Base-by-base conservation (phyloP, 441 rosid genomes). In the Manihot esculenta region DNA sequence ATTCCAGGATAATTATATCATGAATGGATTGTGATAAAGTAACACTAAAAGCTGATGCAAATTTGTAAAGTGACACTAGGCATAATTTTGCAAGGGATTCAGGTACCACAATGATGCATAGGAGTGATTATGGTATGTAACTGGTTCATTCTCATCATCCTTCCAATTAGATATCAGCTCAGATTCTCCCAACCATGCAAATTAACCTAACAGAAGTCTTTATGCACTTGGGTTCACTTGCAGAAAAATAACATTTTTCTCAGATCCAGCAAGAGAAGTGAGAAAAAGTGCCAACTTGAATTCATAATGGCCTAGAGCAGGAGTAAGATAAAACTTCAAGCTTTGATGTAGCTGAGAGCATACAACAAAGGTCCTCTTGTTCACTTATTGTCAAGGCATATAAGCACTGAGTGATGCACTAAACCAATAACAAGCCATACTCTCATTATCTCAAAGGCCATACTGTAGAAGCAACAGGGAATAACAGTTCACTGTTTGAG, bases 371-470 rank as follows among this genome's bases (percentile, higher is more conserved):
- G n/a, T n/a, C n/a, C n/a, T n/a, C n/a, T n/a, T n/a, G n/a, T n/a
- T n/a, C n/a, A n/a, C n/a, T 20, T 20, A 53, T 4, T 1, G 10
- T 50, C 57, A 20, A 35, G 27, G 57, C 2, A 24, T 51, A 51
- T 7, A 30, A 12, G 38, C 38, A 10, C 7, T 17, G 12, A 68
- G 8, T 35, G 60, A 51, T 24, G 60, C 26, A 35, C 12, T n/a
- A 51, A 30, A 49, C 45, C 18, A 33, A 12, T 13, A 7, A 18
- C 18, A 51, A 7, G 13, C 23, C 13, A 68, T 55, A 33, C 11
- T 68, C 53, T 68, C 54, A 68, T 41, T 35, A 5, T 68, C 53
- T 68, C 54, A 68, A 55, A 41, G 60, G 21, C 21, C 13, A 67
- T 67, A 67, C 57, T 35, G 1, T 33, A 45, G 67, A 66, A 66